These are phyloP conservation scores for Taiwanofungus camphoratus DNA, from an alignment of 1,284 basidiomycete genomes.

Conservation along the genomic window DNA sequence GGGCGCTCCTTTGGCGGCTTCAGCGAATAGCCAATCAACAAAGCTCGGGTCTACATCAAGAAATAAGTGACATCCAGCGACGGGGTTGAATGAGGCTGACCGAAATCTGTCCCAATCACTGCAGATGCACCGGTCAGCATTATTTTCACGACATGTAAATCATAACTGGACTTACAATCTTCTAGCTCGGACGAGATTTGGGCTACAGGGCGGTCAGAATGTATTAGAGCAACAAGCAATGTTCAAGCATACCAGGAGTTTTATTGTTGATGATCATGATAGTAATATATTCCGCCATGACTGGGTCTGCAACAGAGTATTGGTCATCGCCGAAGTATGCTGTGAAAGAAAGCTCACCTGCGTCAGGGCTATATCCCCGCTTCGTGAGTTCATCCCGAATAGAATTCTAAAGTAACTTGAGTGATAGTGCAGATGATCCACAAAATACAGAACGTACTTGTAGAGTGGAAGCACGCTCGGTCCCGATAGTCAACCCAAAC, in stretches of 20 bases:
- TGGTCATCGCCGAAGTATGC: too few species aligned
- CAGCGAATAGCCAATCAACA: constrained; percentile 78
- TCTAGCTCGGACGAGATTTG: constrained; percentile 80
- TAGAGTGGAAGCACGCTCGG: constrained; percentile 65
- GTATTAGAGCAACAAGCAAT: constrained; percentile 4
- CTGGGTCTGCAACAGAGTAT: constrained; percentile 53
- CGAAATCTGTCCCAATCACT: constrained; percentile 80
- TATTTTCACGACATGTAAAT: too few species aligned
- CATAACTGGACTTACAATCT: constrained; percentile 71
- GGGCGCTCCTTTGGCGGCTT: constrained; percentile 63
- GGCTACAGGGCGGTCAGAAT: constrained; percentile 36
- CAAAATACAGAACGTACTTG: constrained; percentile 42
- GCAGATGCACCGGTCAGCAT: too few species aligned
- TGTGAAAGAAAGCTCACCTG: too few species aligned
- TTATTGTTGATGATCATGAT: constrained; percentile 93
- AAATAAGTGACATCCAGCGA: constrained; percentile 4
- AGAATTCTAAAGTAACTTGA: constrained; percentile 46
- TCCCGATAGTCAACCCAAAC: constrained; percentile 73
- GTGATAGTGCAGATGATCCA: constrained; percentile 5
- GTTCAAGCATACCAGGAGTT: constrained; percentile 52
- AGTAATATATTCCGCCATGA: constrained; percentile 88
- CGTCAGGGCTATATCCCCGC: constrained; percentile 71
- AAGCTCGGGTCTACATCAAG: constrained; percentile 57
- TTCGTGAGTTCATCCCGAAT: constrained; percentile 79
- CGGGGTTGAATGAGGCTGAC: constrained; percentile 33